These are phyloP conservation scores for Pseudognaphalium luteoalbum DNA, from an alignment of 129 eudicot species.

Conservation along the genomic window DNA sequence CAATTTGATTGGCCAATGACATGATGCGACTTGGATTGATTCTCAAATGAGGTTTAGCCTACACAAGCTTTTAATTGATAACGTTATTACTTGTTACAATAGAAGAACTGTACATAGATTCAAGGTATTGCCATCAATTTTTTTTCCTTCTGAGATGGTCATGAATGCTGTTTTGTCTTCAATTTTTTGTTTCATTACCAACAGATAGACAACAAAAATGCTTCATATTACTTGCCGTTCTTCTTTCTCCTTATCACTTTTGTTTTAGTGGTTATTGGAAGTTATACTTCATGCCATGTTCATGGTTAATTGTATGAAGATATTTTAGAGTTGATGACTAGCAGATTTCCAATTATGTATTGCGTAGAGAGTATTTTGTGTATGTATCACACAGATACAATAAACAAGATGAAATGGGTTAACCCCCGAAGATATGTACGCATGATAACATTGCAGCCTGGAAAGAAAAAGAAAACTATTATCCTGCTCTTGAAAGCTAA, in stretches of 20 bases:
- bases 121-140: slow-evolving; percentile 23
- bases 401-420: slow-evolving; percentile 25
- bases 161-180: slow-evolving; percentile 25
- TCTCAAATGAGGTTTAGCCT: slow-evolving; percentile 28
- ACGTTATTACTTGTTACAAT: slow-evolving; percentile 16
- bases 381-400: slow-evolving; percentile 23
- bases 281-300: not conserved
- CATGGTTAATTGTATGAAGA: slow-evolving; percentile 8
- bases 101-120: slow-evolving; percentile 35
- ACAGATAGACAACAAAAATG: slow-evolving; percentile 17
- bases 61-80: slow-evolving; percentile 26
- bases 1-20: slow-evolving; percentile 60
- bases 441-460: slow-evolving; percentile 29
- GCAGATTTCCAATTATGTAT: slow-evolving; percentile 18
- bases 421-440: slow-evolving; percentile 26
- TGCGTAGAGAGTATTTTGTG: slow-evolving; percentile 21
- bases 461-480: slow-evolving; percentile 16
- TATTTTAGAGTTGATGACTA: not conserved
- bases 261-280: slow-evolving; percentile 15
- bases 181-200: slow-evolving; percentile 19
- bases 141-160: slow-evolving; percentile 26
- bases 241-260: not conserved
- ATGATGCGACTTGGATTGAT: slow-evolving; percentile 30
- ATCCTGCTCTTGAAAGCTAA: slow-evolving; percentile 18
- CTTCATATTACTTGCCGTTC: not conserved